phyloP scores from a whole-genome alignment of 345 rosid genomes.

The Corymbia maculata region DNA sequence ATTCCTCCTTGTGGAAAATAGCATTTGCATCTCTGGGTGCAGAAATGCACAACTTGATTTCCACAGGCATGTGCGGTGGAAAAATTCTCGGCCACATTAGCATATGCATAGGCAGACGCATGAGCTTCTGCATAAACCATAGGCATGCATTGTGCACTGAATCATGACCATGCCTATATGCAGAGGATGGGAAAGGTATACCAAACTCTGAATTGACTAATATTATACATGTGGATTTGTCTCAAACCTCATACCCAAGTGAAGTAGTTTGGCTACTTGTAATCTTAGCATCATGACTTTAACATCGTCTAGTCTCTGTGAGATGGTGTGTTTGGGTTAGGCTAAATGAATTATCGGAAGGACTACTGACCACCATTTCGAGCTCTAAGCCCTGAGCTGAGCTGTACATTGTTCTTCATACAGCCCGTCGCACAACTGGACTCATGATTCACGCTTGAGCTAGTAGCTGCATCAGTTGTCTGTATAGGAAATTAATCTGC shows the following conservation, averaged over 20 bases:
- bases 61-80: background rate
- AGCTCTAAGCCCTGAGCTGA: background rate
- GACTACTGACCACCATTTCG: background rate
- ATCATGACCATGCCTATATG: background rate
- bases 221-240: background rate
- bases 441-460: background rate
- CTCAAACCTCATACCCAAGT: background rate
- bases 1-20: background rate
- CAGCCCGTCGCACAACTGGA: background rate
- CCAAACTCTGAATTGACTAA: background rate
- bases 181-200: background rate
- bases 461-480: background rate
- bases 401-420: background rate
- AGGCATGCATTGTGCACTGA: background rate
- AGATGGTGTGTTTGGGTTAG: background rate
- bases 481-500: background rate
- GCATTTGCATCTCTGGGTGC: background rate
- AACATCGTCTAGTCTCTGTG: background rate
- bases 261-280: background rate
- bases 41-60: background rate
- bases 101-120: background rate
- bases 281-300: background rate
- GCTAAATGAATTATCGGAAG: background rate
- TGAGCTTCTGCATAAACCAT: background rate
- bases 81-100: background rate